These are phyloP conservation scores for Nitzschia inconspicua DNA, from an alignment of 108 stramenopile genomes.

Conservation along the genomic window DNA sequence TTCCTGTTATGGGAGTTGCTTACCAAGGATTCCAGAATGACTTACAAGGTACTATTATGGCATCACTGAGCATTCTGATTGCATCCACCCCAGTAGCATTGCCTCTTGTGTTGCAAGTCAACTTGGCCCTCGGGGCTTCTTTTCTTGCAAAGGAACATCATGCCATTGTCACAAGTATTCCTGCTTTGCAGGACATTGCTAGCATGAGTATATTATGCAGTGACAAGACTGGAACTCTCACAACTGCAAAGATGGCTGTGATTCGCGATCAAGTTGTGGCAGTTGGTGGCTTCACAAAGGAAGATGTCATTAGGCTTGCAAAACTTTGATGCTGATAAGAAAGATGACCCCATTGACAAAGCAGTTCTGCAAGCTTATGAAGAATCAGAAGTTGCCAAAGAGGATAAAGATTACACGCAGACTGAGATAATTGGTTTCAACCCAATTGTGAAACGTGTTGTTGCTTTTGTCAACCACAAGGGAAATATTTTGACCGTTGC, in stretches of 20 bases:
- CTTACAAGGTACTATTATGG: constrained; percentile 33
- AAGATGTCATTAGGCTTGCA: constrained; percentile 55
- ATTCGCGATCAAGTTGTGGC: constrained; percentile 50
- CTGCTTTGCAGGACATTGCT: constrained; percentile 88
- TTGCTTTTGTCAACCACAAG: constrained; percentile 45
- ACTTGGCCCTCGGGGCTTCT: constrained; percentile 79
- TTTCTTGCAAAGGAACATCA: constrained; percentile 69
- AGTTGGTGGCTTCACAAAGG: constrained; percentile 39
- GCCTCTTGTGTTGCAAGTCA: constrained; percentile 80
- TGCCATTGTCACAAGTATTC: constrained; percentile 81
- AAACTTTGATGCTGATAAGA: constrained; percentile 75
- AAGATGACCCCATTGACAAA: constrained; percentile 83
- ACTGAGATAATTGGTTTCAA: constrained; percentile 63
- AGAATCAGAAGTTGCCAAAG: background rate
- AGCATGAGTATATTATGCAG: constrained; percentile 75
- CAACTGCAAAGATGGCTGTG: constrained; percentile 80
- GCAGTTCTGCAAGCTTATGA: constrained; percentile 58
- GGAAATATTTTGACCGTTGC: constrained; percentile 48
- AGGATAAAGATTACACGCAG: constrained; percentile 28
- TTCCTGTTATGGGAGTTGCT: constrained; percentile 47
- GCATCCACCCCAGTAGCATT: constrained; percentile 86
- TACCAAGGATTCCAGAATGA: constrained; percentile 40
- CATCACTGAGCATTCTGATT: constrained; percentile 69
- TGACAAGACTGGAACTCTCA: constrained; percentile 90
- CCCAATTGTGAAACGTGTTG: constrained; percentile 56